phyloP scores from a whole-genome alignment of 129 eudicot species.

The Chrysanthemum makinoi region DNA sequence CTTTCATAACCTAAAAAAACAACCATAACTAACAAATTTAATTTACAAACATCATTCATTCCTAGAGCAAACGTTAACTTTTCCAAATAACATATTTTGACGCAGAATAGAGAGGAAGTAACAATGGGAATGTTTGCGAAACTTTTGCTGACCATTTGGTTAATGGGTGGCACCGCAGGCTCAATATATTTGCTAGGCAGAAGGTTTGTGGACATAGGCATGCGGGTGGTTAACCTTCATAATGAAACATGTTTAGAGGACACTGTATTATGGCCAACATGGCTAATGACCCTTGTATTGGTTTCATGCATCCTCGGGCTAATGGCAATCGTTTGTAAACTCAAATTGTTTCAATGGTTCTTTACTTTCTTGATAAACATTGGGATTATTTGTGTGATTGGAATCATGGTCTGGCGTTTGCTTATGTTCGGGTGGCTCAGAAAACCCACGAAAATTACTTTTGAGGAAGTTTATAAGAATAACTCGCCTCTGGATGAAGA shows the following conservation, averaged over 20 bases:
- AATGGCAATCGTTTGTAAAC: constrained; percentile 31
- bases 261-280: constrained; percentile 41
- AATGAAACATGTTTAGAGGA: constrained; percentile 41
- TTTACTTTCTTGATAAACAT: constrained; percentile 31
- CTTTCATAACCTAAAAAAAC: constrained; percentile 14
- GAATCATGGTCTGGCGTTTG: constrained; percentile 36
- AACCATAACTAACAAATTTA: constrained; percentile 17
- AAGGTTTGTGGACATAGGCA: constrained; percentile 29
- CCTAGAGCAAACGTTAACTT: constrained; percentile 17
- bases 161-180: constrained; percentile 38
- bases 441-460: constrained; percentile 23
- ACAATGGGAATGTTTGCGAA: constrained; percentile 31
- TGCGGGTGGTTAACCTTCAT: constrained; percentile 31
- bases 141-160: constrained; percentile 35
- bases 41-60: constrained; percentile 9
- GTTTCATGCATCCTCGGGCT: constrained; percentile 35
- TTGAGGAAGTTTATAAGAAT: constrained; percentile 31
- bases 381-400: constrained; percentile 29
- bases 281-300: constrained; percentile 28
- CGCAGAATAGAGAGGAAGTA: background rate
- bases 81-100: constrained; percentile 2
- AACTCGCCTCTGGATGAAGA: constrained; percentile 35
- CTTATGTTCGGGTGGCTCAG: constrained; percentile 33
- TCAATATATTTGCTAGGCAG: constrained; percentile 32
- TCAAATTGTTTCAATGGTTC: constrained; percentile 32